Percentiles rank a stretch among this genome's conserved stretches.
phyloP scores from a whole-genome alignment of 345 rosid genomes.

The Erucastrum elatum region DNA sequence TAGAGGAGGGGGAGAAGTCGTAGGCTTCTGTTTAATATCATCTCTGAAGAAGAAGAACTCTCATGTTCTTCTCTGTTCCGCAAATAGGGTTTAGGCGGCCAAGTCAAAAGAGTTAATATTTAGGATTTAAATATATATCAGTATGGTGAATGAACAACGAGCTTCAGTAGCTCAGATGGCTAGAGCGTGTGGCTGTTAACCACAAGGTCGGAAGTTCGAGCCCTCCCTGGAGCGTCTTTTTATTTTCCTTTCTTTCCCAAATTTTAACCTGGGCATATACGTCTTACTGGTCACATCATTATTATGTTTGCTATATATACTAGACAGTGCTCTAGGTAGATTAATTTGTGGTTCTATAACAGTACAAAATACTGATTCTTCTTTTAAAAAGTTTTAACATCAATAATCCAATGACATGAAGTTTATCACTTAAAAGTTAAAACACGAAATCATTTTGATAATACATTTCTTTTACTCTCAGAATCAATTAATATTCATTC shows the following conservation, averaged over 20 bases:
- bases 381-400: too few relatives aligned
- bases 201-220: slow-evolving; percentile 94
- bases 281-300: too few relatives aligned
- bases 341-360: too few relatives aligned
- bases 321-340: too few relatives aligned
- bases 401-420: not conserved
- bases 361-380: too few relatives aligned
- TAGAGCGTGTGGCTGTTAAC: slow-evolving; percentile 97
- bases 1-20: slow-evolving; percentile 45
- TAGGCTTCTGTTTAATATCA: slow-evolving; percentile 34
- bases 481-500: not conserved
- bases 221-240: slow-evolving; percentile 58
- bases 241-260: not conserved
- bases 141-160: rapidly evolving
- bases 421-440: not conserved
- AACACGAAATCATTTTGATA: not conserved
- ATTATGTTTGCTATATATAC: too few relatives aligned
- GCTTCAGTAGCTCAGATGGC: slow-evolving; percentile 95
- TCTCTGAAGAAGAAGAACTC: not conserved
- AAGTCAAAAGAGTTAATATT: not conserved
- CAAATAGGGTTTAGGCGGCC: slow-evolving; percentile 31
- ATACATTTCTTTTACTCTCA: not conserved
- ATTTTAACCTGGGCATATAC: too few relatives aligned
- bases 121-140: not conserved
- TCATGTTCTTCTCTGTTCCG: not conserved